Evolutionary conservation across 306 rosid species (phyloP).

Genomic region (Glycine tomentella): DNA sequence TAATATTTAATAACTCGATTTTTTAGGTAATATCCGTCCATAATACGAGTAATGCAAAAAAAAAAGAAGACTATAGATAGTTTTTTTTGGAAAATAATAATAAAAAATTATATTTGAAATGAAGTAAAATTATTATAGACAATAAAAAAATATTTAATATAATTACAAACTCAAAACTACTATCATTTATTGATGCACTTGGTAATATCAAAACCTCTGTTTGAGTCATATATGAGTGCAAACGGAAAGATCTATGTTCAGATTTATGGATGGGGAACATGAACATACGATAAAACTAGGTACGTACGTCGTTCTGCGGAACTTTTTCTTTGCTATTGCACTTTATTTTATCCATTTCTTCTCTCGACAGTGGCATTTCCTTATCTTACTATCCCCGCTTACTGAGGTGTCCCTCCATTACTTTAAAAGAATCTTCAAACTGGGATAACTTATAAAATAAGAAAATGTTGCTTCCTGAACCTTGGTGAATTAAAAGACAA

Average conservation of each 20-base stretch:
- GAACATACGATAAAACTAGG: not conserved
- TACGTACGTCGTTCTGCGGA: not conserved
- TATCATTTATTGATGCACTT: no score
- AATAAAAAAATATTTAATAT: no score
- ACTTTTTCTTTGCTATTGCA: not conserved
- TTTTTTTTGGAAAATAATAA: no score
- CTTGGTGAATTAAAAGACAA: slow-evolving; percentile 2
- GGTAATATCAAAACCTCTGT: not conserved
- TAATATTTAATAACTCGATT: no score
- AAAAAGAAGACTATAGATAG: no score
- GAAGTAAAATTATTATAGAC: no score
- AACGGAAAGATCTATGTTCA: slow-evolving; percentile 12
- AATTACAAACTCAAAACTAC: no score
- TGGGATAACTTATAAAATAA: slow-evolving; percentile 46
- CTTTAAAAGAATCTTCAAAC: slow-evolving; percentile 33
- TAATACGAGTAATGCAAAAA: no score
- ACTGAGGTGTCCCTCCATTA: slow-evolving; percentile 42
- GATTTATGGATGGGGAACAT: slow-evolving; percentile 26
- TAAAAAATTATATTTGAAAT: no score
- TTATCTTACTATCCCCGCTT: slow-evolving; percentile 30
- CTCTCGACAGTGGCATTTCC: slow-evolving; percentile 33
- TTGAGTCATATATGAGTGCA: slow-evolving; percentile 3
- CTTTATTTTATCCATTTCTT: slow-evolving; percentile 41
- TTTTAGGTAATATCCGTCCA: no score
- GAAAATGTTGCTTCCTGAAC: slow-evolving; percentile 7